Conservation (phyloP, 1,284 basidiomycete genomes). For the Cutaneotrichosporon sp. region DNA sequence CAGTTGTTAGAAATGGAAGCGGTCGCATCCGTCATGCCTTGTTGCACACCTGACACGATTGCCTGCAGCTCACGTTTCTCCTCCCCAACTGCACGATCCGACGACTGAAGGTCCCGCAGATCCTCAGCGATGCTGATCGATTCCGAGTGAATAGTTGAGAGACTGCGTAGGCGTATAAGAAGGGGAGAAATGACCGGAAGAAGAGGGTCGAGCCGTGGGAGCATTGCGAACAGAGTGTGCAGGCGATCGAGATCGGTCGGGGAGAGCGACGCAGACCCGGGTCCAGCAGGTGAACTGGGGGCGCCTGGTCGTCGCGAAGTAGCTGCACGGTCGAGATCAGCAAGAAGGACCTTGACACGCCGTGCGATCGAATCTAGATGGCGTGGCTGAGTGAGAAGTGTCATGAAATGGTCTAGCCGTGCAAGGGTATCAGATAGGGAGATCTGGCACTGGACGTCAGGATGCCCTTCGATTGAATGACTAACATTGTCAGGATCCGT, state of each 20-base stretch:
- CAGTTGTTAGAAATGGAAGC: constrained; percentile 68
- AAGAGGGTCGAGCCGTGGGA: constrained; percentile 76
- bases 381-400: constrained; percentile 85
- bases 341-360: constrained; percentile 83
- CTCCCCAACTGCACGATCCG: constrained; percentile 60
- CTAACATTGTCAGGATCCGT: background rate
- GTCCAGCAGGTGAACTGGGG: background rate
- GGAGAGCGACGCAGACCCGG: constrained; percentile 49
- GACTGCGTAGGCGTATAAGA: constrained; percentile 76
- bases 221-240: constrained; percentile 59
- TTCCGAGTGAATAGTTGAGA: constrained; percentile 74
- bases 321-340: constrained; percentile 83
- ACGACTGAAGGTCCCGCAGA: constrained; percentile 65
- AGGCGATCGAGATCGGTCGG: constrained; percentile 55
- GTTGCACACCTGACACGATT: constrained; percentile 64
- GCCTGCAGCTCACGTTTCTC: constrained; percentile 63
- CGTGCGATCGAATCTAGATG: constrained; percentile 96
- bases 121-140: constrained; percentile 62
- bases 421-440: constrained; percentile 62
- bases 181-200: constrained; percentile 87
- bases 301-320: constrained; percentile 36
- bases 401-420: constrained; percentile 69
- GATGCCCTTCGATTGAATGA: constrained; percentile 1
- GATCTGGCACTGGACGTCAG: constrained; percentile 1
- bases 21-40: constrained; percentile 67